These are phyloP conservation scores for Aspergillus sergii DNA, from an alignment of 2,329 filamentous ascomycete genomes.

Conservation along the genomic window DNA sequence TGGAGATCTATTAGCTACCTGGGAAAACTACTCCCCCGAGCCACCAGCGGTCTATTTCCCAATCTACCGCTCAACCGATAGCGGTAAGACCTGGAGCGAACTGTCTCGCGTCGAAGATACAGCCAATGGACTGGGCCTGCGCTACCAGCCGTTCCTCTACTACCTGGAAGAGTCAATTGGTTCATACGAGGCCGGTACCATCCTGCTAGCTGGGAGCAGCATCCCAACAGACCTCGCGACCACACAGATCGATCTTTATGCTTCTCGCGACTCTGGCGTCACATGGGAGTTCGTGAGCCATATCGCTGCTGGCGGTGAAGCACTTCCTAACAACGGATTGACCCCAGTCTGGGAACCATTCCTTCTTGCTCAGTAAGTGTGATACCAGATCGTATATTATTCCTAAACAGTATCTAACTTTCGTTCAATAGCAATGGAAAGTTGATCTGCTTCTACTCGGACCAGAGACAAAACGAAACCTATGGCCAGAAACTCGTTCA, in stretches of 20 bases:
- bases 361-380: slow-evolving; percentile 53
- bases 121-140: slow-evolving; percentile 65
- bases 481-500: slow-evolving; percentile 72
- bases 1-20: slow-evolving; percentile 54
- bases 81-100: slow-evolving; percentile 63
- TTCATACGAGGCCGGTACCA: slow-evolving; percentile 62
- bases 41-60: slow-evolving; percentile 59
- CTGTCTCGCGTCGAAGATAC: slow-evolving; percentile 65
- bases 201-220: slow-evolving; percentile 64
- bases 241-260: slow-evolving; percentile 72
- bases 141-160: slow-evolving; percentile 71
- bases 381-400: background rate
- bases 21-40: slow-evolving; percentile 59
- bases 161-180: slow-evolving; percentile 62
- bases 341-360: slow-evolving; percentile 76
- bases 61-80: slow-evolving; percentile 54
- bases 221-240: slow-evolving; percentile 57
- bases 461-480: slow-evolving; percentile 64
- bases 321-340: slow-evolving; percentile 63
- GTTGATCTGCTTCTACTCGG: slow-evolving; percentile 70
- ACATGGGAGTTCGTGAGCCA: slow-evolving; percentile 70
- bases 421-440: slow-evolving; percentile 47
- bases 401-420: slow-evolving; percentile 6
- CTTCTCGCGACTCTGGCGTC: slow-evolving; percentile 60
- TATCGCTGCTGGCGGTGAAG: slow-evolving; percentile 65